Base-by-base conservation (phyloP, 805 yeast genomes). In the Lachancea quebecensis region DNA sequence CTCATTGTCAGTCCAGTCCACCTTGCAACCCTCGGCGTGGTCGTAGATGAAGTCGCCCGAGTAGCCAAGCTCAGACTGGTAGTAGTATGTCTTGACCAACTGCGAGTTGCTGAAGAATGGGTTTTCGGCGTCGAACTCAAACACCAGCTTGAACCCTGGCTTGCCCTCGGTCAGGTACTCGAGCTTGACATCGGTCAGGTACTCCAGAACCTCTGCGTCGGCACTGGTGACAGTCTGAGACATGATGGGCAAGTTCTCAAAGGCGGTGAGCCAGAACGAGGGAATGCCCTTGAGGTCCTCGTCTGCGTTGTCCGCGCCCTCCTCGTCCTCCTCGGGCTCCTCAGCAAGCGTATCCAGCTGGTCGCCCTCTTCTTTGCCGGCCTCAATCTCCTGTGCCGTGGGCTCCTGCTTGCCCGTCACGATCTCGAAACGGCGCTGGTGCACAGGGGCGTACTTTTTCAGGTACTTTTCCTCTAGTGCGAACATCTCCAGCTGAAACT, bases 1-100 rank as follows among this genome's bases (percentile, higher is more conserved):
- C 54, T 83, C 95, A 58, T 82, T 81, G 44, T 82, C 77, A 51
- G 69, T 71, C 99, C 99, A 93, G 55, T 83, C 71, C 64, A 93
- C 85, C 27, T 49, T 53, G 46, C 79, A 82, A 45, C 98, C 98
- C 62, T 87, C 95, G 10, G 99, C 98, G 63, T 87, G 95, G 68
- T 91, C 97, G 67, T 91, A 93, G 55, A 93, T 89, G 65, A 87
- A 91, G 66, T 93, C 99, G 29, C 99, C 97, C 28, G 90, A 82
- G 67, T 88, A 87, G 17, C 96, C 96, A 55, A 89, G 74, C 68
- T 91, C 95, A 49, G 86, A 88, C 69, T 88, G 96, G 70, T 93
- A 93, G 70, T 79, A 90, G 68, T 93, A 93, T 7, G 95, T 82
- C 73, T 93, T 93, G 51, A 84, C 74, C 57, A 93, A 75, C 44